Percentiles rank a stretch among this genome's conserved stretches.
These are phyloP conservation scores for Acacia confusa DNA, from an alignment of 306 rosid species.

Conservation along the genomic window DNA sequence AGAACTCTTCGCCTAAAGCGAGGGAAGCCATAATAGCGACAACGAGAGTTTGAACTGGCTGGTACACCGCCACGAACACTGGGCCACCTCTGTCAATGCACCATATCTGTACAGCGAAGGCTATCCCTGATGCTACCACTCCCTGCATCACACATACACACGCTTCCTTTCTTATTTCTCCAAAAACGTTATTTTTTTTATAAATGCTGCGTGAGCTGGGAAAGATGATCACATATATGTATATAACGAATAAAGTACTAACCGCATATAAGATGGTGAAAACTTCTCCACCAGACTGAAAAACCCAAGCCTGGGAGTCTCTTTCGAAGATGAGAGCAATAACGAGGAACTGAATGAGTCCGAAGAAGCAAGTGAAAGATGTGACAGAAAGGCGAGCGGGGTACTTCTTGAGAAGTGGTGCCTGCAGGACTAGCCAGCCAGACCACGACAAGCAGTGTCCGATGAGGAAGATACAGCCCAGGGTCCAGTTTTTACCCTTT, in stretches of 20 bases:
- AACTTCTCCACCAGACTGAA: constrained; percentile 71
- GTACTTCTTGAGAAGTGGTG: constrained; percentile 89
- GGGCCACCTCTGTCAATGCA: constrained; percentile 99
- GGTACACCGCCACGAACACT: constrained; percentile 96
- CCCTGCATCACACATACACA: constrained; percentile 56
- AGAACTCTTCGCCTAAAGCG: constrained; percentile 94
- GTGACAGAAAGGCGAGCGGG: constrained; percentile 98
- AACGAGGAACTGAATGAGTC: constrained; percentile 69
- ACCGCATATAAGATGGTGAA: constrained; percentile 90
- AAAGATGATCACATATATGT: not conserved
- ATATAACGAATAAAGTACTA: constrained; percentile 18
- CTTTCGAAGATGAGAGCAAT: constrained; percentile 72
- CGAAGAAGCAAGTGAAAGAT: constrained; percentile 90
- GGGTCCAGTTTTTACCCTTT: constrained; percentile 83
- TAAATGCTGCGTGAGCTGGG: not conserved
- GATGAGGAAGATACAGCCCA: constrained; percentile 81
- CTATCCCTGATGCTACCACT: constrained; percentile 96
- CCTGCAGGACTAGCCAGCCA: constrained; percentile 90
- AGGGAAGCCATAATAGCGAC: constrained; percentile 96
- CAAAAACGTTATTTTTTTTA: constrained; percentile 29
- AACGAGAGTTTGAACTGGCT: constrained; percentile 96
- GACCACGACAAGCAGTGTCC: constrained; percentile 98
- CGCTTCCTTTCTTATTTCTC: not conserved
- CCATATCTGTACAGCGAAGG: constrained; percentile 99
- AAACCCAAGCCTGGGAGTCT: constrained; percentile 82